Base-by-base conservation (phyloP, 139 green algal genomes). In the Desmodesmus armatus region DNA sequence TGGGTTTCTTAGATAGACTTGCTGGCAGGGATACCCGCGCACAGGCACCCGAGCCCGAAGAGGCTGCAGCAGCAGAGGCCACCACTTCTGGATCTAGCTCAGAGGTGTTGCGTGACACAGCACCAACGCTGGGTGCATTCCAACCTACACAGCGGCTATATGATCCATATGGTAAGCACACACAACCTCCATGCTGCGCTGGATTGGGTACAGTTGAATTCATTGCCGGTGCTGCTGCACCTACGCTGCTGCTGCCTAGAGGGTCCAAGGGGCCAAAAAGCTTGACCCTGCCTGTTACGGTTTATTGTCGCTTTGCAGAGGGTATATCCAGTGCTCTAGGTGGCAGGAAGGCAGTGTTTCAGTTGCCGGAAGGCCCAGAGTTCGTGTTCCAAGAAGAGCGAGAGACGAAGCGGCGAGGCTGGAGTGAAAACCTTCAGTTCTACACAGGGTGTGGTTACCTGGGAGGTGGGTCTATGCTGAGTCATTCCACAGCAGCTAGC, bases 341-440 rank as follows among this genome's bases (percentile, higher is more conserved):
- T 27, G 63, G 79, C 44, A 77, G 66, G 33, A 88, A 91, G 19
- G 82, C 89, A 58, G 73, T 78, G 0, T 97, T 96, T 71, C 82
- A 89, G 41, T 69, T 97, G 31, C 92, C 95, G 2, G 80, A 93
- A 41, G 91, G 93, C 53, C 93, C 95, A 6, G 95, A 98, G 88
- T 98, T 98, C 65, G 88, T 98, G 29, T 98, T 98, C 60, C 91
- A 90, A 60, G 96, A 98, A 77, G 95, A 98, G 75, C 93, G 93
- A 25, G 80, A 89, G 0, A 94, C 95, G 5, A 88, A 93, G 53
- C 78, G 89, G 55, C 88, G 96, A 77, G 91, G 90, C 71, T 98
- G 95, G 94, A 91, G 87, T 7, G 95, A 98, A 51, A 98, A 98
- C 85, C 80, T 98, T 53, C 95, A 95, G 29, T 98, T 97, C 66